Evolutionary conservation across 2,329 filamentous ascomycete genomes (phyloP).

Genomic region (Fusarium redolens): DNA sequence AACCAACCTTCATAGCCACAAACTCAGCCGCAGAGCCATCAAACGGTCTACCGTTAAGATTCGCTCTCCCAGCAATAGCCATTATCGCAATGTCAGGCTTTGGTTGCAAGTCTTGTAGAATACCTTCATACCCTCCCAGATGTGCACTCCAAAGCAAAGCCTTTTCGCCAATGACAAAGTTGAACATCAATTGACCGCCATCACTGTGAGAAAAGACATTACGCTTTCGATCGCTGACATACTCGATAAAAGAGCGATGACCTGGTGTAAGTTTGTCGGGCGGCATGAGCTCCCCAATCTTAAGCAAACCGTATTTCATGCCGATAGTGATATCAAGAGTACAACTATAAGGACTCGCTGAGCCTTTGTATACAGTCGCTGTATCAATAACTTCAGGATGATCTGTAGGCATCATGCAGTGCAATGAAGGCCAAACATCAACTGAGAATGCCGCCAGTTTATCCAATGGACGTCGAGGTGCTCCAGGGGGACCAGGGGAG

Average conservation of each 20-base stretch:
- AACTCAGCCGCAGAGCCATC: not conserved
- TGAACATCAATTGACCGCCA: not conserved
- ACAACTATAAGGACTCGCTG: not conserved
- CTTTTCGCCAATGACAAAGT: not conserved
- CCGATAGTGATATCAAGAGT: not conserved
- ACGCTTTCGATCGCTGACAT: not conserved
- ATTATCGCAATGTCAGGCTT: not conserved
- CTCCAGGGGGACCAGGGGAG: not conserved
- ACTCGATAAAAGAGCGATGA: not conserved
- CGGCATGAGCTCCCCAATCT: not conserved
- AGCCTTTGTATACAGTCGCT: not conserved
- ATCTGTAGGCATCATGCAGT: not conserved
- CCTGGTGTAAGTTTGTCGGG: not conserved
- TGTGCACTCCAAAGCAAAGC: not conserved
- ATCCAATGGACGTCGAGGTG: not conserved
- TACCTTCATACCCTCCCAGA: not conserved
- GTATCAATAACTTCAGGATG: not conserved
- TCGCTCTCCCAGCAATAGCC: not conserved
- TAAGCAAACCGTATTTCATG: not conserved
- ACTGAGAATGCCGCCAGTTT: not conserved
- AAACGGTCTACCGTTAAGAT: not conserved
- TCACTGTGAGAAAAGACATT: not conserved
- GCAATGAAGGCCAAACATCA: not conserved
- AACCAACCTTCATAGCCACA: not conserved
- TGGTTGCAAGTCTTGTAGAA: not conserved